Percentiles rank a stretch among this genome's conserved stretches.
Evolutionary conservation across 148 eudicot genomes (phyloP).

Genomic region (Cornus controversa): DNA sequence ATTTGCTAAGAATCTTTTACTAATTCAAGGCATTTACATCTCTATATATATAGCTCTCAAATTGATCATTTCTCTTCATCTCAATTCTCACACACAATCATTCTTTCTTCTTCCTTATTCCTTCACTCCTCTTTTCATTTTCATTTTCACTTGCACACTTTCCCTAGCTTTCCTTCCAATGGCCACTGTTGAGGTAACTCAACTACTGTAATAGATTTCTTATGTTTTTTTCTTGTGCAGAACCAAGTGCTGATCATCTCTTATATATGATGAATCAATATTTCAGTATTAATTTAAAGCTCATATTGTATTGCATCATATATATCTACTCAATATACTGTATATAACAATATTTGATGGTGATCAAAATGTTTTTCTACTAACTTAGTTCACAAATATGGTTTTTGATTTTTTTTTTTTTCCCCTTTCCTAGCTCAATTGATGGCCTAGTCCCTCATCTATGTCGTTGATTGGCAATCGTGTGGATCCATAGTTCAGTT

Average conservation of each 20-base stretch:
- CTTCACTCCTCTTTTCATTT: no score
- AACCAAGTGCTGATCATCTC: no score
- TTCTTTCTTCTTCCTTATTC: not conserved
- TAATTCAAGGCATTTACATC: conserved; percentile 5
- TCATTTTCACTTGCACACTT: not conserved
- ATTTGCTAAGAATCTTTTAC: conserved; percentile 25
- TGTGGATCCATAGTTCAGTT: no score
- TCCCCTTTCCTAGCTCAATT: no score
- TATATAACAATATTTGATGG: no score
- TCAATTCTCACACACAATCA: conserved; percentile 14
- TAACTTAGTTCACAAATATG: no score
- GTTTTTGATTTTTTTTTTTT: no score
- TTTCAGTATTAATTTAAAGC: no score
- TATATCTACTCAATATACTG: not conserved
- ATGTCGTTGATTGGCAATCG: no score
- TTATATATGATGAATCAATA: no score
- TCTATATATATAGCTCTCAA: conserved; percentile 38
- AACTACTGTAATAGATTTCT: not conserved
- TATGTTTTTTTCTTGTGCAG: not conserved
- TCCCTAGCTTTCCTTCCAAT: conserved; percentile 12
- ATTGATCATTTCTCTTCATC: conserved; percentile 19
- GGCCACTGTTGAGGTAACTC: conserved; percentile 48
- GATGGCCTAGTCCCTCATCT: no score
- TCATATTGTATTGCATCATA: not conserved
- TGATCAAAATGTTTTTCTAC: no score